Percentiles rank a stretch among this genome's conserved stretches.
These are phyloP conservation scores for Rhodotorula mucilaginosa DNA, from an alignment of 1,284 basidiomycete genomes.

Conservation along the genomic window DNA sequence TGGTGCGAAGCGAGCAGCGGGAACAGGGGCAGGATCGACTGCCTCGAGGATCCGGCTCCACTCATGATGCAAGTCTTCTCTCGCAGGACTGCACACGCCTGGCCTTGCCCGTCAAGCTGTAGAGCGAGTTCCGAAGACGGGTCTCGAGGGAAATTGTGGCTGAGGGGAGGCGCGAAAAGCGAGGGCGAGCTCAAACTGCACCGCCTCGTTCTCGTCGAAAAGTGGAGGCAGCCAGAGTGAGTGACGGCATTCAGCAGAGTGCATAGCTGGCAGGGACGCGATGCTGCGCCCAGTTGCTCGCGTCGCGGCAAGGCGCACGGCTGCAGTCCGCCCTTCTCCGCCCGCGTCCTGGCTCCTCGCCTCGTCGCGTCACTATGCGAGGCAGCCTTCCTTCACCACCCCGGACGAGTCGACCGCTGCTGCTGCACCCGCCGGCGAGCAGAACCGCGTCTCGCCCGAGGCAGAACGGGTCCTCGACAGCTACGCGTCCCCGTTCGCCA, in stretches of 20 bases:
- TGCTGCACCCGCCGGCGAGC: background rate
- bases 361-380: background rate
- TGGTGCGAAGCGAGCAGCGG: constrained; percentile 40
- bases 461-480: constrained; percentile 27
- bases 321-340: no score
- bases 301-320: background rate
- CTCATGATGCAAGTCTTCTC: background rate
- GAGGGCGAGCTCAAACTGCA: background rate
- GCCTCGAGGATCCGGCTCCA: background rate
- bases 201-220: background rate
- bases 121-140: background rate
- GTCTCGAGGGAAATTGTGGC: background rate
- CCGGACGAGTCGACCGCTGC: constrained; percentile 1
- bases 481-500: constrained; percentile 37
- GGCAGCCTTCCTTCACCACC: constrained; percentile 25
- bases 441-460: background rate
- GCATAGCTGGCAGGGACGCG: background rate
- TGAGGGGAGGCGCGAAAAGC: background rate
- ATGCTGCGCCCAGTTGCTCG: background rate
- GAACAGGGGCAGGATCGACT: constrained; percentile 39
- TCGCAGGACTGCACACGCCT: background rate
- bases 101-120: background rate
- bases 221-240: background rate
- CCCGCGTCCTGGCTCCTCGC: background rate
- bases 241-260: background rate